These are phyloP conservation scores for Chrysoporthe puriensis DNA, from an alignment of 2,329 filamentous ascomycete species.

Conservation along the genomic window DNA sequence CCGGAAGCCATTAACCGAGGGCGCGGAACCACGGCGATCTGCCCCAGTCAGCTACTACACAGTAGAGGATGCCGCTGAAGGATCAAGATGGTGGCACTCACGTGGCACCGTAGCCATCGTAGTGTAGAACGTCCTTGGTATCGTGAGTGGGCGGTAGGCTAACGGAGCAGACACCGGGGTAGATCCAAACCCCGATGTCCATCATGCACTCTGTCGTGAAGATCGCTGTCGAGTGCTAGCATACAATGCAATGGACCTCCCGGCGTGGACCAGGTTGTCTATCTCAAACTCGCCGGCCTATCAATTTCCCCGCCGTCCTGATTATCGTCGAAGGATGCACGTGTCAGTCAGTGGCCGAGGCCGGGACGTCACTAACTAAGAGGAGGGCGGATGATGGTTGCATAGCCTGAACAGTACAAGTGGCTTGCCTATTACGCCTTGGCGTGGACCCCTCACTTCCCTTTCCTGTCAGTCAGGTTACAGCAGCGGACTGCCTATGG, in stretches of 20 bases:
- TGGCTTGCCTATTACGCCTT: slow-evolving; percentile 18
- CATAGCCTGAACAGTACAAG: neutral
- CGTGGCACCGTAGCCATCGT: neutral
- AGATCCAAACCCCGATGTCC: neutral
- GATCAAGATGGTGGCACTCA: neutral
- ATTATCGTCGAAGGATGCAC: neutral
- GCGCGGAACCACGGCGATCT: neutral
- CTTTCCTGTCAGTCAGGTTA: slow-evolving; percentile 8
- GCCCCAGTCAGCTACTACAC: neutral
- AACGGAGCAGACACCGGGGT: neutral
- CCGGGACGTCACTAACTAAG: neutral
- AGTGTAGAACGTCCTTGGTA: neutral
- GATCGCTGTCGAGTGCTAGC: neutral
- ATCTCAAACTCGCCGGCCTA: neutral
- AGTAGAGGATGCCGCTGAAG: neutral
- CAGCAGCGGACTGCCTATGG: slow-evolving; percentile 4
- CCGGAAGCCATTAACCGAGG: neutral
- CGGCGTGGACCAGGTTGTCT: neutral
- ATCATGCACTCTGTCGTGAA: neutral
- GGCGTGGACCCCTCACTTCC: slow-evolving; percentile 19
- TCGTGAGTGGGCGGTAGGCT: neutral
- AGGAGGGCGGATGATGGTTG: neutral
- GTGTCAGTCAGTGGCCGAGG: neutral
- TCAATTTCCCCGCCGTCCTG: neutral
- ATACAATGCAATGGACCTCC: neutral